A percentile compares a stretch with the other conserved stretches of the same genome.
These are phyloP conservation scores for Aureobasidium pullulans DNA, from an alignment of 2,329 filamentous ascomycete species.

Conservation along the genomic window DNA sequence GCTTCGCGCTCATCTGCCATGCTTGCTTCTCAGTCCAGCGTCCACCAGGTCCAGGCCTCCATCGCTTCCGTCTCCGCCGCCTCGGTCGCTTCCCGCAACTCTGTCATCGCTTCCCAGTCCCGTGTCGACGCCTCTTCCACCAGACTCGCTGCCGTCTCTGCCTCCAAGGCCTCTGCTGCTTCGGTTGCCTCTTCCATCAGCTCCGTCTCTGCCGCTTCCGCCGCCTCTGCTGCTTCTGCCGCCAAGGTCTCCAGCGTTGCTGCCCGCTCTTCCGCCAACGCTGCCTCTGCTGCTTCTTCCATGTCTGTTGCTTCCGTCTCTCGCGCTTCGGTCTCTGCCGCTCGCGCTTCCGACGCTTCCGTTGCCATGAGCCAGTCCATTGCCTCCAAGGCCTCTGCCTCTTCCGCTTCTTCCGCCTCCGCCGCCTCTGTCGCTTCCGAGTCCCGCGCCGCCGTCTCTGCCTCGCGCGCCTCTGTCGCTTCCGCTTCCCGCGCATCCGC, in stretches of 20 bases:
- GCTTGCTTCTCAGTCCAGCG: slow-evolving; percentile 1
- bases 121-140: background rate
- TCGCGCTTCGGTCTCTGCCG: slow-evolving; percentile 7
- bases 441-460: slow-evolving; percentile 4
- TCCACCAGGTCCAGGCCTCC: background rate
- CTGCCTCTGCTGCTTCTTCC: background rate
- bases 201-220: background rate
- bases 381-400: slow-evolving; percentile 5
- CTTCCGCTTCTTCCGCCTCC: background rate
- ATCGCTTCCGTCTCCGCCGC: slow-evolving; percentile 3
- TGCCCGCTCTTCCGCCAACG: background rate
- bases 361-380: background rate
- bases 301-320: slow-evolving; percentile 1
- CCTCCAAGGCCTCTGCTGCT: slow-evolving; percentile 12
- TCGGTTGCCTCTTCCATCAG: slow-evolving; percentile 9
- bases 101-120: background rate
- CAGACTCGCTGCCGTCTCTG: slow-evolving; percentile 5
- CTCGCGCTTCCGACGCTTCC: background rate
- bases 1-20: slow-evolving; percentile 4
- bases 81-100: slow-evolving; percentile 8
- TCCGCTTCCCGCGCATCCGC: slow-evolving; percentile 6
- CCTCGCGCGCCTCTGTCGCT: background rate
- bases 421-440: background rate
- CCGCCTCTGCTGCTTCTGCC: background rate
- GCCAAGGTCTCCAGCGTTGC: slow-evolving; percentile 2